Evolutionary conservation across 108 stramenopile genomes (phyloP).

Genomic region (Cylindrotheca fusiformis): DNA sequence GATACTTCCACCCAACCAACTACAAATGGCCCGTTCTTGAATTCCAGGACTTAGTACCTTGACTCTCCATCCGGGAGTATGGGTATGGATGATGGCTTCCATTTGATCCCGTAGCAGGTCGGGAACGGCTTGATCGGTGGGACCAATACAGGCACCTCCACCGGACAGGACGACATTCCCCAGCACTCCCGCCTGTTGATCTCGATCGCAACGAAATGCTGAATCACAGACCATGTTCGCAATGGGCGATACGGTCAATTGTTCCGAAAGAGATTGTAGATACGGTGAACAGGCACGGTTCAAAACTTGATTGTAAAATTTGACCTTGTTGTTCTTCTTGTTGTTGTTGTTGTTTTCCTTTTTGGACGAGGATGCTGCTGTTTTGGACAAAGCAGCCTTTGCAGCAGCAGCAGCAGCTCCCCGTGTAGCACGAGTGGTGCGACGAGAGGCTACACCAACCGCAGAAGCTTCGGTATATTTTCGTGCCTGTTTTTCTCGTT

Average conservation of each 20-base stretch:
- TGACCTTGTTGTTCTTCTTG: constrained; percentile 33
- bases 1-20: constrained; percentile 96
- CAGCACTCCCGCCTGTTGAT: constrained; percentile 79
- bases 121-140: constrained; percentile 73
- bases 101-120: constrained; percentile 78
- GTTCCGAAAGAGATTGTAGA: constrained; percentile 34
- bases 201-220: constrained; percentile 84
- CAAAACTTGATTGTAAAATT: constrained; percentile 36
- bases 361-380: background rate
- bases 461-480: constrained; percentile 45
- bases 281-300: constrained; percentile 47
- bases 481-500: constrained; percentile 21
- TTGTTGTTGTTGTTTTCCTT: constrained; percentile 11
- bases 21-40: constrained; percentile 69
- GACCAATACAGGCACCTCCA: constrained; percentile 77
- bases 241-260: constrained; percentile 63
- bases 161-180: constrained; percentile 84
- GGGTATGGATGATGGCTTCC: constrained; percentile 80
- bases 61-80: constrained; percentile 88
- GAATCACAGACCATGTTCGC: constrained; percentile 86
- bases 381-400: background rate
- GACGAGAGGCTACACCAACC: constrained; percentile 42
- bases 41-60: constrained; percentile 73
- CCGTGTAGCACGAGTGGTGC: constrained; percentile 8
- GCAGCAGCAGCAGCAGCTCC: background rate